Evolutionary conservation across 2,329 filamentous ascomycete genomes (phyloP).

Genomic region (Plectosphaerella sp.): DNA sequence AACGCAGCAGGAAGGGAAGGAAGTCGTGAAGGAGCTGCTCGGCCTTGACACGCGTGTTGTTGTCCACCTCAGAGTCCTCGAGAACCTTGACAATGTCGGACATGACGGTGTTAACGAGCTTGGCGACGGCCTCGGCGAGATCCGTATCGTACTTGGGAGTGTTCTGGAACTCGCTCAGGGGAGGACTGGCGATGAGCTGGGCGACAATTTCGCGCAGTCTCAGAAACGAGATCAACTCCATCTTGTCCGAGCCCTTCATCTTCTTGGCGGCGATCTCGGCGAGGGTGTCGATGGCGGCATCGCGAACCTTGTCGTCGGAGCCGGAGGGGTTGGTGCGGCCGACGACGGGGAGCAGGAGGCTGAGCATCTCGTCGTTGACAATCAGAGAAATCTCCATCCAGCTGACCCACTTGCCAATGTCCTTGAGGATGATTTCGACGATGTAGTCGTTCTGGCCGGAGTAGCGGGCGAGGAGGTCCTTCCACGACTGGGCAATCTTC

Average conservation of each 20-base stretch:
- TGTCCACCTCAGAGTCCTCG: slow-evolving; percentile 60
- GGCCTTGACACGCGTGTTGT: slow-evolving; percentile 66
- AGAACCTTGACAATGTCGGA: slow-evolving; percentile 83
- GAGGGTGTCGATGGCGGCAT: slow-evolving; percentile 90
- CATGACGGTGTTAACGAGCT: slow-evolving; percentile 87
- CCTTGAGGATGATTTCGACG: slow-evolving; percentile 82
- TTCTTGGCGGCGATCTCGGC: slow-evolving; percentile 97
- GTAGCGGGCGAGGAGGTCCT: slow-evolving; percentile 81
- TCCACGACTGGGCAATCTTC: slow-evolving; percentile 87
- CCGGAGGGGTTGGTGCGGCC: slow-evolving; percentile 63
- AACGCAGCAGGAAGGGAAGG: slow-evolving; percentile 80
- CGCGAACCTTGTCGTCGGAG: slow-evolving; percentile 73
- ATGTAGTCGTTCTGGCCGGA: slow-evolving; percentile 64
- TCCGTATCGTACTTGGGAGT: slow-evolving; percentile 92
- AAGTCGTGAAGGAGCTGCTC: slow-evolving; percentile 81
- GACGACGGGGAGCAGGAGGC: slow-evolving; percentile 78
- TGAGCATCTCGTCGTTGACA: slow-evolving; percentile 84
- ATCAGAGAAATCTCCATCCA: slow-evolving; percentile 97
- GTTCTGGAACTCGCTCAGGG: slow-evolving; percentile 71
- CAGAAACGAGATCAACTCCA: slow-evolving; percentile 87
- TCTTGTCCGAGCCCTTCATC: slow-evolving; percentile 92
- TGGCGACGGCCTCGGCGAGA: slow-evolving; percentile 89
- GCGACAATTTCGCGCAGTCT: slow-evolving; percentile 81
- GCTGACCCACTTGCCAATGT: slow-evolving; percentile 96
- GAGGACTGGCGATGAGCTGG: slow-evolving; percentile 79